Conservation (phyloP, 108 stramenopile genomes). For the Nitzschia sp. region DNA sequence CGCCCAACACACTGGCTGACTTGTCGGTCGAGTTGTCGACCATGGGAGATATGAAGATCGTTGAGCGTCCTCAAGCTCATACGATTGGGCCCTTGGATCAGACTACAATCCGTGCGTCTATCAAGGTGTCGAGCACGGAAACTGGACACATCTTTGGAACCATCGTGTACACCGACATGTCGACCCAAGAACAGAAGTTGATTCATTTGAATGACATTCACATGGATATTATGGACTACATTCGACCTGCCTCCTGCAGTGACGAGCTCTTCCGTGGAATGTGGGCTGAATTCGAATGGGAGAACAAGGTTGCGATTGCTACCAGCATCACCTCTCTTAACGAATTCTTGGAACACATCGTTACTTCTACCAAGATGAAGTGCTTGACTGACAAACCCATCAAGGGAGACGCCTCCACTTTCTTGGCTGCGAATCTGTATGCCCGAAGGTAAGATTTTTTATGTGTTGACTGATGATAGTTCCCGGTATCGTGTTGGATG, state of each 20-base stretch:
- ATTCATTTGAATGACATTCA: conserved; percentile 99
- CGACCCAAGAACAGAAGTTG: conserved; percentile 91
- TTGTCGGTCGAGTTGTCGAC: conserved; percentile 97
- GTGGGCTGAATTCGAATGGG: conserved; percentile 99
- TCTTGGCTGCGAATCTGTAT: conserved; percentile 99
- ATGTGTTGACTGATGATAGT: not conserved
- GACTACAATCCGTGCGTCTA: conserved; percentile 91
- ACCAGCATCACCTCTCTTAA: conserved; percentile 89
- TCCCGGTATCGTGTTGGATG: conserved; percentile 89
- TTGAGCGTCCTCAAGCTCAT: conserved; percentile 95
- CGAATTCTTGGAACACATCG: conserved; percentile 95
- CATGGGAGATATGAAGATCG: conserved; percentile 99
- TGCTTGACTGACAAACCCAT: conserved; percentile 91
- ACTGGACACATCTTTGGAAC: conserved; percentile 99
- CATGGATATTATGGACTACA: conserved; percentile 99
- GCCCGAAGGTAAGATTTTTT: conserved; percentile 81
- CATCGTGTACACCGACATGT: conserved; percentile 95
- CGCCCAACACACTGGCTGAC: conserved; percentile 94
- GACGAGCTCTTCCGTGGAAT: conserved; percentile 97
- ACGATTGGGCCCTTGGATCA: conserved; percentile 96
- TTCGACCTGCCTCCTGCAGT: conserved; percentile 94
- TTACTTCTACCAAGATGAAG: conserved; percentile 95
- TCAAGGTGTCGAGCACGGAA: conserved; percentile 99
- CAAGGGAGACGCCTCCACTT: conserved; percentile 69
- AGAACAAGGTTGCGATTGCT: conserved; percentile 97